These are phyloP conservation scores for Mucor sp. DNA, from an alignment of 371 early-diverging fungal genomes.

Conservation along the genomic window DNA sequence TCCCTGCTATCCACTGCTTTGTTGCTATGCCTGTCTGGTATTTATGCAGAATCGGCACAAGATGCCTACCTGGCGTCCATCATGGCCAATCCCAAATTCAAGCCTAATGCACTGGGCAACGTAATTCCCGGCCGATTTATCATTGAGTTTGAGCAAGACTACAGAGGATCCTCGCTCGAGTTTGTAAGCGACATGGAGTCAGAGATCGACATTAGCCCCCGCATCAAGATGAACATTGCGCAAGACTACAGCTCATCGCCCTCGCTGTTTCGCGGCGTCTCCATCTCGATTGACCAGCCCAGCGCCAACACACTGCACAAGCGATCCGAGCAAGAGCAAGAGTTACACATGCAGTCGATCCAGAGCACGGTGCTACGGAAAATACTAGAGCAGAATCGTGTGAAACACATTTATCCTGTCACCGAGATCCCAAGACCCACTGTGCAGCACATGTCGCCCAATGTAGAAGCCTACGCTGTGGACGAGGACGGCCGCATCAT, in stretches of 20 bases:
- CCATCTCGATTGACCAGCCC: conserved; percentile 19
- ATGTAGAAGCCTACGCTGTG: not conserved
- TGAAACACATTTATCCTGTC: conserved; percentile 40
- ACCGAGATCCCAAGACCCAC: conserved; percentile 35
- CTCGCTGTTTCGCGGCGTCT: conserved; percentile 40
- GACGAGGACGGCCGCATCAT: not conserved
- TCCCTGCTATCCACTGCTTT: not conserved
- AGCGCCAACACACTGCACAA: not conserved
- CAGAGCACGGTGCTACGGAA: conserved; percentile 13
- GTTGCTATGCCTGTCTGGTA: not conserved
- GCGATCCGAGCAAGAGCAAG: not conserved
- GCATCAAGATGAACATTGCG: conserved; percentile 24
- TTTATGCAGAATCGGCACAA: not conserved
- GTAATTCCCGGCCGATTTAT: conserved; percentile 41
- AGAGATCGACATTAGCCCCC: conserved; percentile 17
- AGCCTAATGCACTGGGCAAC: conserved; percentile 20
- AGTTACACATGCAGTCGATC: not conserved
- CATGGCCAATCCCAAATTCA: conserved; percentile 21
- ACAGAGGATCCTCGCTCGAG: conserved; percentile 22
- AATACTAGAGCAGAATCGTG: conserved; percentile 19
- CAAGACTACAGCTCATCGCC: conserved; percentile 30
- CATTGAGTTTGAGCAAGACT: conserved; percentile 35
- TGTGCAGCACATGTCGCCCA: conserved; percentile 2
- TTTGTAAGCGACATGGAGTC: conserved; percentile 28
- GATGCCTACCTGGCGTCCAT: conserved; percentile 1